Evolutionary conservation across 1,284 basidiomycete genomes (phyloP), one percentile per base, ranked within the genome.

Genomic region (Agaricales sp.): DNA sequence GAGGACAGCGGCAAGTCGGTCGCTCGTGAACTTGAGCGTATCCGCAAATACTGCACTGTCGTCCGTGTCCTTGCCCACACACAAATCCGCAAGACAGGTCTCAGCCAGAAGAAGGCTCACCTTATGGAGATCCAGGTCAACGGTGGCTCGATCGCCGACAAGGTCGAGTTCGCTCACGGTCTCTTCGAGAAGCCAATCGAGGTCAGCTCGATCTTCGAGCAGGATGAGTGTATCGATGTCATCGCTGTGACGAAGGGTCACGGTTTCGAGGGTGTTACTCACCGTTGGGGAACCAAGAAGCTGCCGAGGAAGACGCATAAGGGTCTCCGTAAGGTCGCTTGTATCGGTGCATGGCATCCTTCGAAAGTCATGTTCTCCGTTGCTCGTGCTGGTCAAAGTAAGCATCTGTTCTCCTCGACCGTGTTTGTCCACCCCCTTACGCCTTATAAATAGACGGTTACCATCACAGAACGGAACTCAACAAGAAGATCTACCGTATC

Each of bases 61-160:
- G 96, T 99, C 68, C 94, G 96, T 75, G 91, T 99, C 58, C 90
- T 99, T 58, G 95, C 93, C 58, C 93, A 97, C 83, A 98, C 95
- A 62, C 96, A 95, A 72, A 91, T 97, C 69, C 84, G 89, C 75
- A 94, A 96, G 82, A 99, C 96, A 38, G 92, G 93, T 64, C 85
- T 99, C 61, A 81, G 80, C 64, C 96, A 99, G 77, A 99, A 99
- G 91, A 99, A 95, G 82, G 95, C 95, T 35, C 95, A 99, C 75
- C 80, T 99, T 50, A 98, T 98, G 94, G 96, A 99, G 79, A 95
- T 99, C 68, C 95, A 99, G 74, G 84, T 99, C 65, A 99, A 99
- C 75, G 96, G 96, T 71, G 96, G 96, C 55, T 90, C 89, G 41
- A 69, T 98, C 58, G 80, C 92, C 44, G 95, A 99, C 80, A 99